Percentiles rank a stretch among this genome's conserved stretches.
Conservation (phyloP, 2,329 filamentous ascomycete genomes). For the Beauveria pseudobassiana region DNA sequence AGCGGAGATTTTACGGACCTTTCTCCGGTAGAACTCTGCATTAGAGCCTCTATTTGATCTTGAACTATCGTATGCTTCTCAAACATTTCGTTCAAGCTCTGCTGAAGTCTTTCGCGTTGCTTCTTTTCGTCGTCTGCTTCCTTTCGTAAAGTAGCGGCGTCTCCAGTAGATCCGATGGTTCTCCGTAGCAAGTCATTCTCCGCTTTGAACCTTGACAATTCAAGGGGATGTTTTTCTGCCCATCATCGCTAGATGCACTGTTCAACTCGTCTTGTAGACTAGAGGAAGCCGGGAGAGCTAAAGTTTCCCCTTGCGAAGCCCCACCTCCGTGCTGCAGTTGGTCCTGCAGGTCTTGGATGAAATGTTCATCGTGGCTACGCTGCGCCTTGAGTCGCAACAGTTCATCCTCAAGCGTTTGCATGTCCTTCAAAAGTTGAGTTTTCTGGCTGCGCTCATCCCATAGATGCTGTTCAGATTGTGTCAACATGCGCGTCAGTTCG, state of each 20-base stretch:
- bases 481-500: constrained; percentile 33
- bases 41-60: constrained; percentile 49
- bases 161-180: constrained; percentile 45
- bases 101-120: constrained; percentile 43
- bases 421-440: constrained; percentile 38
- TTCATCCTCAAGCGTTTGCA: constrained; percentile 38
- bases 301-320: constrained; percentile 16
- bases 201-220: constrained; percentile 51
- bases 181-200: constrained; percentile 53
- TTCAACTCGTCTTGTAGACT: constrained; percentile 56
- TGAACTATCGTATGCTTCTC: constrained; percentile 51
- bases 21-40: constrained; percentile 43
- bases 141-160: constrained; percentile 45
- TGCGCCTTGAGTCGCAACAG: constrained; percentile 40
- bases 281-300: constrained; percentile 20
- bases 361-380: constrained; percentile 42
- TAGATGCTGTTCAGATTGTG: constrained; percentile 33
- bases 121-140: constrained; percentile 49
- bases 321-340: constrained; percentile 37
- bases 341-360: constrained; percentile 53
- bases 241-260: constrained; percentile 33
- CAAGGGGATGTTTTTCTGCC: constrained; percentile 35
- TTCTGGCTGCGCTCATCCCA: constrained; percentile 39
- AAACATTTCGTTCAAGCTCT: constrained; percentile 48
- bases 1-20: constrained; percentile 41